phyloP scores from a whole-genome alignment of 805 yeast genomes.

The Candida dendrica region DNA sequence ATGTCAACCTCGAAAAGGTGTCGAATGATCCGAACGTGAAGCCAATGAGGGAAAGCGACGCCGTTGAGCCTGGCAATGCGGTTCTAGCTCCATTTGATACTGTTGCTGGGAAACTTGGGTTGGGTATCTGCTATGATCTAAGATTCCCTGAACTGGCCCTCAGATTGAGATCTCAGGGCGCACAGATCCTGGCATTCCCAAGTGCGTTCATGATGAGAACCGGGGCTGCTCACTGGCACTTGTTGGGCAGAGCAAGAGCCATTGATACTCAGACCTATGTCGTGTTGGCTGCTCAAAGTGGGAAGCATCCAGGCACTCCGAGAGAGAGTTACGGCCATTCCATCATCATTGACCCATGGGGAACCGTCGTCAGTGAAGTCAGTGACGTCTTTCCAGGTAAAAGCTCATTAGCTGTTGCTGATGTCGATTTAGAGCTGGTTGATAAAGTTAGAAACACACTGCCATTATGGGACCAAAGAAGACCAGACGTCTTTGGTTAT shows the following conservation, averaged over 20 bases:
- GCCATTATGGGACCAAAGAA: constrained; percentile 74
- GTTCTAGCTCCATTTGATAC: constrained; percentile 49
- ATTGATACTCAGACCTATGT: constrained; percentile 84
- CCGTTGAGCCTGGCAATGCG: constrained; percentile 72
- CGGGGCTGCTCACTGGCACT: constrained; percentile 87
- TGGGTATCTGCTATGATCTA: constrained; percentile 79
- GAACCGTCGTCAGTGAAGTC: constrained; percentile 58
- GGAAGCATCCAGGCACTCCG: constrained; percentile 40
- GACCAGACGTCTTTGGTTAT: constrained; percentile 45
- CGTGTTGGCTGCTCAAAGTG: constrained; percentile 84
- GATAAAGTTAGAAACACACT: constrained; percentile 52
- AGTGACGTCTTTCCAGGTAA: constrained; percentile 35
- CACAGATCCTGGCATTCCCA: constrained; percentile 74
- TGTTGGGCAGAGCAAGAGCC: constrained; percentile 76
- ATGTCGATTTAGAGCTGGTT: constrained; percentile 48
- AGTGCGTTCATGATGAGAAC: constrained; percentile 91
- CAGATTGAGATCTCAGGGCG: constrained; percentile 58
- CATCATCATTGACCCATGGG: constrained; percentile 89
- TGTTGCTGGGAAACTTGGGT: constrained; percentile 59
- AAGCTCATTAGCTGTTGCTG: constrained; percentile 51
- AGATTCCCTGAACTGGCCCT: constrained; percentile 79
- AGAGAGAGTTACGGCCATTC: constrained; percentile 85
- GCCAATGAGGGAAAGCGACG: constrained; percentile 45
- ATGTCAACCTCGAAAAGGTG: constrained; percentile 64
- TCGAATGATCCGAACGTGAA: constrained; percentile 62